phyloP scores from a whole-genome alignment of 345 rosid genomes.

The Brassica rapa region DNA sequence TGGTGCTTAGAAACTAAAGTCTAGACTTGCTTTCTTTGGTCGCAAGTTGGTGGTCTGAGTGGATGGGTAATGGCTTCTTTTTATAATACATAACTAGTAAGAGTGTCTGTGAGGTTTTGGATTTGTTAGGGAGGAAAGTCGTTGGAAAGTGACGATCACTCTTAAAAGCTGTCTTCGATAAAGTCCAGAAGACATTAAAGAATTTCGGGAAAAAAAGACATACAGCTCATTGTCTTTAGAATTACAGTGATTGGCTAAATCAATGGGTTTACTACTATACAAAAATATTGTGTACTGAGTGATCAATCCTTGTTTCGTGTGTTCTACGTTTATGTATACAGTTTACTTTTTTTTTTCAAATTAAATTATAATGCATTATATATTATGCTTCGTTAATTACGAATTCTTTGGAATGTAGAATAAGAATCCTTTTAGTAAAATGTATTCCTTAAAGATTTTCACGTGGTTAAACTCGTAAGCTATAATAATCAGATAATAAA shows the following conservation, averaged over 20 bases:
- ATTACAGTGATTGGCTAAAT: constrained; percentile 25
- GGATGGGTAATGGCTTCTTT: constrained; percentile 35
- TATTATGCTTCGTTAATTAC: neutral
- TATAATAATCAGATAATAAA: neutral
- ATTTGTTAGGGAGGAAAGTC: constrained; percentile 42
- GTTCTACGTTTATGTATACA: neutral
- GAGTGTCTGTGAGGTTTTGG: constrained; percentile 24
- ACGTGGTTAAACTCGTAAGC: neutral
- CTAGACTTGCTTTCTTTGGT: constrained; percentile 29
- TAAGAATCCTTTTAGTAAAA: neutral
- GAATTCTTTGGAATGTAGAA: neutral
- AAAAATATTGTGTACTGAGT: neutral
- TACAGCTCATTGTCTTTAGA: constrained; percentile 4
- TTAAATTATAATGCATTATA: neutral
- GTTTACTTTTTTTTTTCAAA: neutral
- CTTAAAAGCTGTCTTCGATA: constrained; percentile 27
- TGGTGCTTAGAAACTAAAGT: constrained; percentile 21
- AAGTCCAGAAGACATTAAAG: constrained; percentile 32
- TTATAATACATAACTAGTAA: constrained; percentile 16
- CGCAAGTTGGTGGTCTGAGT: constrained; percentile 39
- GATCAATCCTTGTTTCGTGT: neutral
- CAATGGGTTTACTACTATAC: neutral
- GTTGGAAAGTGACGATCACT: constrained; percentile 43
- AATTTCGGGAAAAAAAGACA: constrained; percentile 13
- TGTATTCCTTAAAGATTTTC: neutral